A percentile compares a stretch with the other conserved stretches of the same genome.
Conservation (phyloP, 768 basidiomycete species). For the Boletus fagicola region DNA sequence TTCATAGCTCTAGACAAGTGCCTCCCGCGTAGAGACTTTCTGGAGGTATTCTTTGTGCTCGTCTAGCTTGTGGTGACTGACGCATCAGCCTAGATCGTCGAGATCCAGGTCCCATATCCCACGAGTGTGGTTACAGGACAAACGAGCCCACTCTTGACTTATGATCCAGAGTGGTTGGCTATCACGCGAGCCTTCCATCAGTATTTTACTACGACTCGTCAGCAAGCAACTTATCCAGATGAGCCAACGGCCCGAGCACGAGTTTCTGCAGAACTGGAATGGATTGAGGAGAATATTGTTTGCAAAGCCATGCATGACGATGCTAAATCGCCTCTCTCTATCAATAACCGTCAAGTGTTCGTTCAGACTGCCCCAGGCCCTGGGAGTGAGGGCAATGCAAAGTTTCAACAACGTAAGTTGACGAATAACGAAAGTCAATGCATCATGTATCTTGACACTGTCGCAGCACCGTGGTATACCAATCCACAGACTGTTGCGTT, state of each 20-base stretch:
- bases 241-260: slow-evolving; percentile 47
- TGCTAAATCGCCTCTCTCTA: slow-evolving; percentile 18
- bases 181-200: slow-evolving; percentile 86
- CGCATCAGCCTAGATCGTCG: slow-evolving; percentile 56
- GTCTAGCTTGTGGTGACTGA: neutral
- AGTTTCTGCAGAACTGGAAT: slow-evolving; percentile 58
- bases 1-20: slow-evolving; percentile 95
- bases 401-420: slow-evolving; percentile 40
- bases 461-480: slow-evolving; percentile 68
- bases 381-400: slow-evolving; percentile 38
- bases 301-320: slow-evolving; percentile 7
- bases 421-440: neutral
- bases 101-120: slow-evolving; percentile 42
- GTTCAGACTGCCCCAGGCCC: slow-evolving; percentile 61
- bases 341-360: slow-evolving; percentile 67
- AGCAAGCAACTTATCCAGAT: slow-evolving; percentile 60
- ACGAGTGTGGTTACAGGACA: slow-evolving; percentile 8
- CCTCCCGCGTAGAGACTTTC: slow-evolving; percentile 66
- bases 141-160: slow-evolving; percentile 48
- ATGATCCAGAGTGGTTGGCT: slow-evolving; percentile 92
- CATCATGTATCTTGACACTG: neutral
- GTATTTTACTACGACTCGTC: slow-evolving; percentile 56
- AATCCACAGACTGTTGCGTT: slow-evolving; percentile 92
- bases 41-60: slow-evolving; percentile 56
- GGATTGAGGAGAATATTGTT: slow-evolving; percentile 63